Base-by-base conservation (phyloP, 768 basidiomycete species). In the Macrolepiota albuminosa region DNA sequence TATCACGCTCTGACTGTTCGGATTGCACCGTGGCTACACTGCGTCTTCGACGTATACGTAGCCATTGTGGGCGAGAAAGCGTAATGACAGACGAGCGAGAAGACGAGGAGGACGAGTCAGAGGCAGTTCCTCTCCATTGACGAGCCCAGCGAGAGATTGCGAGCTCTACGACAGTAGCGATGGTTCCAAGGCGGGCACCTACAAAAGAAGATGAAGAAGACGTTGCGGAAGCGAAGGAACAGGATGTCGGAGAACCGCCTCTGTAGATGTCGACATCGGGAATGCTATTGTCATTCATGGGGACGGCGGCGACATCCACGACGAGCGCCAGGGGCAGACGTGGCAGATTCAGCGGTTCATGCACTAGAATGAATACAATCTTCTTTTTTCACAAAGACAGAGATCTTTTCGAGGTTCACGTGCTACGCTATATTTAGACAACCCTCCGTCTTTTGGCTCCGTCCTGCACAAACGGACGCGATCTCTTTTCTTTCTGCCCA, bases 401-500 rank as follows among this genome's bases (percentile, higher is more conserved):
- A 53, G 5, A 50, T 29, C 36, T 40, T 45, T 40, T 40, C 42
- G 9, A 31, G 1, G 24, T 40, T 39, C 63, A 59, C 60, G 63
- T 61, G 60, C 34, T 59, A 50, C 6, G n/a, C 42, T 59, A 54
- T 57, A 33, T 57, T 58, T 62, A 67, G 34, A 21, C 61, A 5
- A 70, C 46, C 37, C 62, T 66, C 54, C 60, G 63, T 54, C 68
- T 51, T 63, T 65, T 70, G 59, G 52, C 56, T 47, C 60, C 60
- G 43, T 61, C 62, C 31, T 60, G 63, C 18, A 63, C 61, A 64
- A 86, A 88, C 13, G 95, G 95, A 56, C 93, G 77, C 58, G 82
- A 86, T 67, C 84, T 89, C 74, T 95, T 96, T 78, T 96, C 95
- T 72, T 90, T 94, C 72, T 93, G 91, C 54, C 81, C 81, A 21